Base-by-base conservation (phyloP, 163 green algal genomes). In the Scenedesmus sp. region DNA sequence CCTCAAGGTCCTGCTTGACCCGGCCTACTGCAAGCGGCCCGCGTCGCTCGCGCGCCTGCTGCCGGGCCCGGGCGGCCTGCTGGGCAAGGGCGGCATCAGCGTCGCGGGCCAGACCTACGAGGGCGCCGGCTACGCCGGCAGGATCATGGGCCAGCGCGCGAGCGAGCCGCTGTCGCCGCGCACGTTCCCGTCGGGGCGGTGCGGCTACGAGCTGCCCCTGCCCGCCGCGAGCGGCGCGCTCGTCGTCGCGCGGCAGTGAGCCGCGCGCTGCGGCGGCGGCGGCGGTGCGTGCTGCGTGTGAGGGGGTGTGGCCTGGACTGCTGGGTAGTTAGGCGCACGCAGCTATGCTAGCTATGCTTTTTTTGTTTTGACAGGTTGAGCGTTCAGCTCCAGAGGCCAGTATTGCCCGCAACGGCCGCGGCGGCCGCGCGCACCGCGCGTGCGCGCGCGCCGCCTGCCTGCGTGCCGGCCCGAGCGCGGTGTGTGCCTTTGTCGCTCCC, bases 201-300 rank as follows among this genome's bases (percentile, higher is more conserved):
- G 70, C 26, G 56, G 54, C 15, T 65, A 70, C 22, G 36, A 31
- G 24, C 28, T 78, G n/a, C 70, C 70, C 13, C 29, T 78, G 9
- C 70, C 56, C 20, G 70, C 56, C 7, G 48, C 39, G 39, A 78
- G 70, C 33, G 70, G 54, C 29, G 70, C 70, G 50, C 33, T 78
- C 26, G 15, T 78, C 24, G 45, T 67, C 22, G 70, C 56, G 4
- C 44, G n/a, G 34, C n/a, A n/a, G n/a, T 53, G 66, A 45, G 53
- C 17, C 18, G 20, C 17, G 18, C 24, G 53, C 53, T 14, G 53
- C 53, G 18, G 1, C 1, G 18, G 45, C 45, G 18, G 45, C 45
- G 18, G 45, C 15, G 45, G 45, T n/a, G n/a, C n/a, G n/a, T n/a
- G n/a, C n/a, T n/a, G n/a, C n/a, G n/a, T n/a, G n/a, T n/a, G n/a